These are phyloP conservation scores for Yamadazyma dushanensis DNA, from an alignment of 1,139 yeast species.

Conservation along the genomic window DNA sequence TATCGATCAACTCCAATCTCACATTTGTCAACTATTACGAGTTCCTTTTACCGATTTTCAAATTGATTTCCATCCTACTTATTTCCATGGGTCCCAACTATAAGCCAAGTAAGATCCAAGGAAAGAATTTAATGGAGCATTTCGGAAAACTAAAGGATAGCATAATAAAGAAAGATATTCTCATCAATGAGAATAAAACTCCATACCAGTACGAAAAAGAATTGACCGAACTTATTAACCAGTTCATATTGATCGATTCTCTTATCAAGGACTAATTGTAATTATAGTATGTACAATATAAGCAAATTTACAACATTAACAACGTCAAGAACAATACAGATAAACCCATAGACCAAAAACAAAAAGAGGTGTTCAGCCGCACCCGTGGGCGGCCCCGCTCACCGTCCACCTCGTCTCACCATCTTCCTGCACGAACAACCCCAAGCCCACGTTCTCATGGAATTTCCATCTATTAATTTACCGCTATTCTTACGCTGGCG, in stretches of 20 bases:
- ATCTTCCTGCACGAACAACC: too few relatives aligned
- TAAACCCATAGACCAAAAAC: too few relatives aligned
- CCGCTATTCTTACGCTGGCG: too few relatives aligned
- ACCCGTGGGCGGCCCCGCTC: too few relatives aligned
- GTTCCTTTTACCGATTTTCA: constrained; percentile 75
- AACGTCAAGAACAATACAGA: too few relatives aligned
- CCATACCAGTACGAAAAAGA: constrained; percentile 16
- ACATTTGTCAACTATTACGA: constrained; percentile 52
- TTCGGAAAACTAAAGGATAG: constrained; percentile 63
- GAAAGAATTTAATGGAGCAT: constrained; percentile 50
- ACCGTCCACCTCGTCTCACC: too few relatives aligned
- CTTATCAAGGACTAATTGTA: constrained; percentile 30
- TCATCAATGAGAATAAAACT: constrained; percentile 29
- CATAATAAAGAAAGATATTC: constrained; percentile 67
- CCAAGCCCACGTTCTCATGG: too few relatives aligned
- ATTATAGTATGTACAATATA: not conserved
- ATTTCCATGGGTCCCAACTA: constrained; percentile 82
- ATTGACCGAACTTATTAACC: constrained; percentile 46
- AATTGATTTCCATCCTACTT: constrained; percentile 64
- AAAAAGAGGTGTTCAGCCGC: too few relatives aligned
- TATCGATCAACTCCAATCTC: constrained; percentile 55
- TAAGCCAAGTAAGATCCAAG: constrained; percentile 58
- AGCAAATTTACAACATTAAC: too few relatives aligned
- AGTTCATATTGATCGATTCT: constrained; percentile 58
- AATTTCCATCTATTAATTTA: too few relatives aligned